Base-by-base conservation (phyloP, 805 yeast genomes). In the Teunomyces cretensis region DNA sequence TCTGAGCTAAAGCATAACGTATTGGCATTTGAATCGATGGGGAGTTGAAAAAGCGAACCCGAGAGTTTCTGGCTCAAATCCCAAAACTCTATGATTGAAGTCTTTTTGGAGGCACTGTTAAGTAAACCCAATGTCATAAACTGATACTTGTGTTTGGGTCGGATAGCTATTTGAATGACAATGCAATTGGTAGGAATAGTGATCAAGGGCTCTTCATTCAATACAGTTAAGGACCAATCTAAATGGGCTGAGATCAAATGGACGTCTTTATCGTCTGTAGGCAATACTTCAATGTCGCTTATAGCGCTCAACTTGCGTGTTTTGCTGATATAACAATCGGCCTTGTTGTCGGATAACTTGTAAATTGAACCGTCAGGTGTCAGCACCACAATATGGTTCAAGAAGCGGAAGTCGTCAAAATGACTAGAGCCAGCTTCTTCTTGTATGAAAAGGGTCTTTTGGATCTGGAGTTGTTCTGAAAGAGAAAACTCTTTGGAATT, bases 1-100 rank as follows among this genome's bases (percentile, higher is more conserved):
- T 47, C 50, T 9, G 24, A 17, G 28, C 50, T 49, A 38, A 64
- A 64, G 6, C 30, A 9, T 2, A 51, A 35, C 5, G 44, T 31
- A 6, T 57, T 48, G 9, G 55, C 47, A 30, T 14, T 16, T 2
- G 30, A 22, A 13, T 26, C 28, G 30, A 40, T 42, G 7, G 54
- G 48, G 5, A 61, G 38, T 6, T 45, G 46, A 9, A 47, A 22
- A 4, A 61, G 35, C 8, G 67, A 58, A 35, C 47, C 44, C 47
- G 55, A 53, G 11, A 58, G 26, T 35, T 43, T 51, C 8, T 30
- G 37, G 7, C 51, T 43, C 19, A 67, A 47, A 46, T 66, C 68
- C 73, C 73, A 67, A 24, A 61, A 56, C 30, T 63, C 61, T 4
- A 67, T 42, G 2, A 53, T 42, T 3, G 60, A 46, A 2, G 44